Base-by-base conservation (phyloP, 371 early-diverging fungal genomes). In the Cokeromyces recurvatus region DNA sequence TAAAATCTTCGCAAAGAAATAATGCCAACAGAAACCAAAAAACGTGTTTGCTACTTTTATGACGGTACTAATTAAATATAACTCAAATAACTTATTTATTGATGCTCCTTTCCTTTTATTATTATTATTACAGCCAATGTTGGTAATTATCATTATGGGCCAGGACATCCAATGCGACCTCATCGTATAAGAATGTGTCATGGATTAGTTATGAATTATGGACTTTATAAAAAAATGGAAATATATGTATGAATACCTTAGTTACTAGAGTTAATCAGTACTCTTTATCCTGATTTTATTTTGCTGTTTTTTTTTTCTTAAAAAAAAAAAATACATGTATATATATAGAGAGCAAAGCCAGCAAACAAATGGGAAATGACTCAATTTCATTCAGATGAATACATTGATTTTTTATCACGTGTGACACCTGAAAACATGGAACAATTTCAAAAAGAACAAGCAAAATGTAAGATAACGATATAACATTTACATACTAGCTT, bases 161-260 rank as follows among this genome's bases (percentile, higher is more conserved):
- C 75, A 38, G 82, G 81, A 10, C 95, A 94, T 60, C 95, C 95
- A n/a, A 98, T 98, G 98, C 95, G 97, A 57, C 98, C 98, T 23
- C 89, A 92, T 53, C 79, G 98, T 44, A 86, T 97, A 46, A 82
- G 88, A 58, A 85, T 98, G 77, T 90, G 95, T 27, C 94, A 98
- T 67, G 88, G 89, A 46, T 72, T 98, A 29, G 86, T 98, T 5
- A 69, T 91, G 52, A 86, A 87, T 15, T 96, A 94, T 71, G 89
- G 86, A 12, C 74, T 98, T 15, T 87, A 92, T 60, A 88, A 90
- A 59, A 76, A 94, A 42, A 86, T 98, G 91, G 75, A 74, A 38
- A 66, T 74, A 42, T 71, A 66, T 44, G 75, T 71, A 62, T 57
- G n/a, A n/a, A n/a, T n/a, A n/a, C n/a, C n/a, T n/a, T n/a, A n/a